phyloP scores from a whole-genome alignment of 148 eudicot genomes.

The Nyssa sinensis region DNA sequence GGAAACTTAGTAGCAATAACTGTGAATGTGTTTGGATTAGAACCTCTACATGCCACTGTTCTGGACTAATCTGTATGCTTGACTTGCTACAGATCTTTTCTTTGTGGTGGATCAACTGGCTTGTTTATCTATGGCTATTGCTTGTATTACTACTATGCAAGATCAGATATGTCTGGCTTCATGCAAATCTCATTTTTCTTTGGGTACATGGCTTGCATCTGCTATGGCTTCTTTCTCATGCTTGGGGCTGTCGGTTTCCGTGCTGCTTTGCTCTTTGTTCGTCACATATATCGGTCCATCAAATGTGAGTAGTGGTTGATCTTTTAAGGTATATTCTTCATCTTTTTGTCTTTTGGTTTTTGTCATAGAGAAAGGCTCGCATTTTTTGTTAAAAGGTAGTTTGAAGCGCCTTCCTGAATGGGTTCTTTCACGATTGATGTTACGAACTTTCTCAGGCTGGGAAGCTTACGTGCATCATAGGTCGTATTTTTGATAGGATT shows the following conservation, averaged over 20 bases:
- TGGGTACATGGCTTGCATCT: too few relatives aligned
- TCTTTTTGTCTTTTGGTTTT: not conserved
- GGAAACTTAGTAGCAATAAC: too few relatives aligned
- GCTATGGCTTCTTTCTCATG: conserved; percentile 41
- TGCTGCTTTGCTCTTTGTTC: conserved; percentile 37
- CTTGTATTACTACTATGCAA: too few relatives aligned
- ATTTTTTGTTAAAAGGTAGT: not conserved
- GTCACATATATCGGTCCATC: conserved; percentile 25
- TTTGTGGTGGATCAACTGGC: conserved; percentile 46
- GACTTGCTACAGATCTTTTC: conserved; percentile 26
- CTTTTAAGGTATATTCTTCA: not conserved
- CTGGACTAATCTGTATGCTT: not conserved
- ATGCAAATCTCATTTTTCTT: too few relatives aligned
- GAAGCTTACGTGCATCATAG: not conserved
- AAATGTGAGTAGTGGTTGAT: conserved; percentile 26
- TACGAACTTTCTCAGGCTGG: too few relatives aligned
- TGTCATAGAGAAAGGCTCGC: not conserved
- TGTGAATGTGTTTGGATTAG: too few relatives aligned
- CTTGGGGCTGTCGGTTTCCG: conserved; percentile 38
- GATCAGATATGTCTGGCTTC: too few relatives aligned
- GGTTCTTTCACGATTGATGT: too few relatives aligned
- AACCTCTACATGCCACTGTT: too few relatives aligned
- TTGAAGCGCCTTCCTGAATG: too few relatives aligned
- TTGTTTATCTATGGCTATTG: conserved; percentile 35
- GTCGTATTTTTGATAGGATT: not conserved